Conservation (phyloP, 139 green algal genomes). For the Coelastrella sp. region DNA sequence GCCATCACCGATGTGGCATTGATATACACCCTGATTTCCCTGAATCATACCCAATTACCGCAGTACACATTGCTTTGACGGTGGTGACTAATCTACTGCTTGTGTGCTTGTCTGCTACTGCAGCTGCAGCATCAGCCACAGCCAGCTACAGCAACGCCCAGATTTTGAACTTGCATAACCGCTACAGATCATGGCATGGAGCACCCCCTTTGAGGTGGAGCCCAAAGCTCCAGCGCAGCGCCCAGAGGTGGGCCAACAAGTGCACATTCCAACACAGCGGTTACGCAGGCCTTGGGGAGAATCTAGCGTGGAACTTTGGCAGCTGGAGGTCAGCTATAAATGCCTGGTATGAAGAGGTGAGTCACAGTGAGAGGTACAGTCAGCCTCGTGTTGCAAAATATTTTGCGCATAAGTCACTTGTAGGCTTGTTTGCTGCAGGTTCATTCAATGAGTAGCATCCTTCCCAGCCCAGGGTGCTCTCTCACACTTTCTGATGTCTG, state of each 20-base stretch:
- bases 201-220: not conserved
- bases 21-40: too few species aligned
- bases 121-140: not conserved
- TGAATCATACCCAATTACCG: too few species aligned
- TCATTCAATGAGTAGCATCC: too few species aligned
- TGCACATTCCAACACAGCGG: constrained; percentile 19
- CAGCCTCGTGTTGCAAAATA: too few species aligned
- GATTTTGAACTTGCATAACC: not conserved
- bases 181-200: not conserved
- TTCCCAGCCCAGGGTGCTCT: too few species aligned
- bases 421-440: too few species aligned
- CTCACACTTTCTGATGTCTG: too few species aligned
- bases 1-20: too few species aligned
- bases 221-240: not conserved
- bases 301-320: constrained; percentile 8
- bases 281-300: not conserved
- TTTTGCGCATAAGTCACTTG: too few species aligned
- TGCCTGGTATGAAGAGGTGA: constrained; percentile 19
- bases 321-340: constrained; percentile 5
- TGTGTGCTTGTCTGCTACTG: not conserved
- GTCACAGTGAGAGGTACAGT: not conserved
- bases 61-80: too few species aligned
- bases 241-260: not conserved
- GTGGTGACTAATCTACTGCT: too few species aligned
- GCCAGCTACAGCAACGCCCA: not conserved